Evolutionary conservation across 768 basidiomycete species (phyloP), one percentile per base, ranked within the genome.

Genomic region (Hemileccinum rubropunctum): DNA sequence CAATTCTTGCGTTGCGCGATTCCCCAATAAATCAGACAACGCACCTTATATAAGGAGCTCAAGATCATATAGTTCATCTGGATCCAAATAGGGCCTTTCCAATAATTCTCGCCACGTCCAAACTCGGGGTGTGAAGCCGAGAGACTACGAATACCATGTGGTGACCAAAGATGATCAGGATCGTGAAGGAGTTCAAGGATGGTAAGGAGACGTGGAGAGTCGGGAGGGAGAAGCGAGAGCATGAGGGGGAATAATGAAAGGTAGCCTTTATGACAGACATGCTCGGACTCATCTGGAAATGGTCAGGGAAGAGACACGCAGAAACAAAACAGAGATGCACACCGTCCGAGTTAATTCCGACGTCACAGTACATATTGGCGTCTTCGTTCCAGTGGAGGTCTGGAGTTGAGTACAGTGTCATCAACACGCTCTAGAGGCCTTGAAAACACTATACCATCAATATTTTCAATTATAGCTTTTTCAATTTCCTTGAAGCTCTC

Each of bases 21-120:
- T 15, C 14, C 13, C 6, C 30, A 37, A 21, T 4, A 15, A 8
- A 34, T 27, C 18, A 11, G 15, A 3, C 8, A 26, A 57, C 72
- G 48, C 26, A 89, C 91, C 69, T 85, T 88, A 64, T 91, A 76
- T 50, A 98, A 70, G 12, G 92, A 81, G 23, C 81, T 76, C 45
- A 98, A 73, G 14, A 86, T 84, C 53, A 98, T 77, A 64, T 93
- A 98, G 69, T 98, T 98, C 88, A 98, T 95, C 67, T 92, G 95
- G 33, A 97, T 80, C 95, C 95, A 98, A 42, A 98, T 88, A 3
- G 95, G 91, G 1, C 95, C 94, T 60, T 86, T 87, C 95, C 95
- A 98, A 68, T 98, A 98, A 71, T 98, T 91, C 69, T 98, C 95
- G 41, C 88, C 95, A 58, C 81, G 73, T 13, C 94, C 95, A 59